Evolutionary conservation across 2,329 filamentous ascomycete species (phyloP), one percentile per base, ranked within the genome.

Genomic region (Cladosporium sp.): DNA sequence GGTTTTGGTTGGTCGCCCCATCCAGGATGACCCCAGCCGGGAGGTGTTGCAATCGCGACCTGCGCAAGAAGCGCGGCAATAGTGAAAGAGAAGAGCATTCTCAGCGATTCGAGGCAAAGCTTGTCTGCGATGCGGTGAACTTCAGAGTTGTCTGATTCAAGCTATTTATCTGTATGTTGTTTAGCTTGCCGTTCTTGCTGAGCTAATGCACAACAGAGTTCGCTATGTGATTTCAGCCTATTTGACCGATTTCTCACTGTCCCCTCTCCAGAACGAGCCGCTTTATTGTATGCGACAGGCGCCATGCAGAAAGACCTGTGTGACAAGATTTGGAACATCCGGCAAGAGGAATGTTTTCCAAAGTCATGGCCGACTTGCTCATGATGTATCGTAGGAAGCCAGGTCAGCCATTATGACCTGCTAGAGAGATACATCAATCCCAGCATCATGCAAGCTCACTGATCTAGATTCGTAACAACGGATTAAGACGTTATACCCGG

Each of bases 11-110:
- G 34, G 19, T 51, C 51, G 24, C 47, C 55, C 22, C 35, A 45
- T n/a, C n/a, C n/a, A n/a, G n/a, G n/a, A n/a, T n/a, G n/a, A n/a
- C n/a, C n/a, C n/a, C 28, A 32, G 15, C 22, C 22, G 3, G 28
- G 42, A 15, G 52, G 52, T 6, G 20, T 47, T 25, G 55, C 45
- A 36, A 57, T 19, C 6, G 55, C n/a, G 15, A 57, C 25, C 25
- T 57, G 47, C 25, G 47, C 55, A 19, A 57, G 45, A 20, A 51
- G 37, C 47, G 55, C 47, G 8, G 47, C 32, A 4, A 36, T 20
- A 12, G 50, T n/a, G 20, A 51, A 37, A 9, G 55, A 57, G 47
- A 57, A 37, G 3, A 57, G 37, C 55, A 57, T 57, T n/a, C 28
- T 13, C 25, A 24, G 17, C 36, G 17, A 17, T 45, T 25, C 17